Conservation (phyloP, 1,284 basidiomycete species). For the Tylopilus sp. region DNA sequence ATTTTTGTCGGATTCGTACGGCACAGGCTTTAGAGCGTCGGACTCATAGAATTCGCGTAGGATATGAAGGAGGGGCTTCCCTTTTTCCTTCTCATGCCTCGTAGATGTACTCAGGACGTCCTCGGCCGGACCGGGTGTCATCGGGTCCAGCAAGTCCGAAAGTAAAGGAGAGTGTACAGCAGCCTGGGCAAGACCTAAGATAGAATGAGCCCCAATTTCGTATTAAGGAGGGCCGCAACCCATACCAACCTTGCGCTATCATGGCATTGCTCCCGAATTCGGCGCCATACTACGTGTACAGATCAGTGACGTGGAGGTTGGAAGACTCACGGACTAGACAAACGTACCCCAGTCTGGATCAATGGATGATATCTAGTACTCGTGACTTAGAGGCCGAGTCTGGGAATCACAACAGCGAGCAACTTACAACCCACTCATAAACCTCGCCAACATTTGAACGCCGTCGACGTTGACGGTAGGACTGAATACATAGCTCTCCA, state of each 20-base stretch:
- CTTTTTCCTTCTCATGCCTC: slow-evolving; percentile 3
- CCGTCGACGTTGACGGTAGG: slow-evolving; percentile 45
- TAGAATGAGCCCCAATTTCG: not conserved
- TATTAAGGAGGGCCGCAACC: not conserved
- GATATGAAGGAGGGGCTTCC: slow-evolving; percentile 46
- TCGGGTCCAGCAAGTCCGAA: slow-evolving; percentile 36
- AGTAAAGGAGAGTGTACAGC: slow-evolving; percentile 42
- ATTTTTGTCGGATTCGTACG: slow-evolving; percentile 47
- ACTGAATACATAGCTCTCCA: slow-evolving; percentile 57
- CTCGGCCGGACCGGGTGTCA: not conserved
- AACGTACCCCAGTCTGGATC: slow-evolving; percentile 57
- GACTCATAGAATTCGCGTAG: slow-evolving; percentile 54
- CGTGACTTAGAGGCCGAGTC: not conserved
- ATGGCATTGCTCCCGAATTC: slow-evolving; percentile 57
- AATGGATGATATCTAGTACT: slow-evolving; percentile 42
- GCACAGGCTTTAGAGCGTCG: slow-evolving; percentile 47
- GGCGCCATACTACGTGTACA: slow-evolving; percentile 45
- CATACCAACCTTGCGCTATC: slow-evolving; percentile 47
- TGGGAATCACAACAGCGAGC: slow-evolving; percentile 30
- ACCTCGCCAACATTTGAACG: slow-evolving; percentile 51
- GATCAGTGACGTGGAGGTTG: not conserved
- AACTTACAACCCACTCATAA: slow-evolving; percentile 50
- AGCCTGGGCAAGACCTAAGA: slow-evolving; percentile 50
- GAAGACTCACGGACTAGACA: not conserved
- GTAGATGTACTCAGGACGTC: not conserved